Conservation (phyloP, 225 moss, liverwort and hornwort species). For the Climacium dendroides region DNA sequence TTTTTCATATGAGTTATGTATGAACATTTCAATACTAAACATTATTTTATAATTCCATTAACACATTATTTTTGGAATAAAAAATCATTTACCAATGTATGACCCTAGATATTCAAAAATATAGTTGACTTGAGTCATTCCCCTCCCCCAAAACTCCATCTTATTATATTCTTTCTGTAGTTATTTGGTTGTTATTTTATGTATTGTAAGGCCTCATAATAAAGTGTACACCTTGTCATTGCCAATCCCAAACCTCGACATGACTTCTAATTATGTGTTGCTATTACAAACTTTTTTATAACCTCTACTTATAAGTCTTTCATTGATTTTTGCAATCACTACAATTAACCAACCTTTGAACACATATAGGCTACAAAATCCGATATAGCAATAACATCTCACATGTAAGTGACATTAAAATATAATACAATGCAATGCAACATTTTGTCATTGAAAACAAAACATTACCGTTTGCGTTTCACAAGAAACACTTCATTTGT, state of each 20-base stretch:
- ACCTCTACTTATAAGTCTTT: background rate
- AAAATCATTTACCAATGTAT: background rate
- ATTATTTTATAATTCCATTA: background rate
- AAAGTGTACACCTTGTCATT: background rate
- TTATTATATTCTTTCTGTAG: fast-evolving
- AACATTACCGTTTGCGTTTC: no score
- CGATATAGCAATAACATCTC: background rate
- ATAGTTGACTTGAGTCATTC: no score
- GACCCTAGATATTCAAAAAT: no score
- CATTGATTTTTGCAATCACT: background rate
- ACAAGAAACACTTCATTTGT: no score
- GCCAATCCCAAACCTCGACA: background rate
- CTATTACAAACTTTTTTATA: background rate
- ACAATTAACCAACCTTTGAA: background rate
- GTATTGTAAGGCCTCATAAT: background rate
- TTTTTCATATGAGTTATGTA: background rate
- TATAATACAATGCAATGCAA: background rate
- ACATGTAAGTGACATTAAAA: background rate
- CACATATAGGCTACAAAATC: fast-evolving
- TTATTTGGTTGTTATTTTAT: background rate
- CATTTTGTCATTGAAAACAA: no score
- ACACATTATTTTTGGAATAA: background rate
- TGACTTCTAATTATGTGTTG: background rate
- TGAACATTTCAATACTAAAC: fast-evolving
- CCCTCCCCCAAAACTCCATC: background rate